These are phyloP conservation scores for Candida vartiovaarae DNA, from an alignment of 805 yeast genomes.

Conservation along the genomic window DNA sequence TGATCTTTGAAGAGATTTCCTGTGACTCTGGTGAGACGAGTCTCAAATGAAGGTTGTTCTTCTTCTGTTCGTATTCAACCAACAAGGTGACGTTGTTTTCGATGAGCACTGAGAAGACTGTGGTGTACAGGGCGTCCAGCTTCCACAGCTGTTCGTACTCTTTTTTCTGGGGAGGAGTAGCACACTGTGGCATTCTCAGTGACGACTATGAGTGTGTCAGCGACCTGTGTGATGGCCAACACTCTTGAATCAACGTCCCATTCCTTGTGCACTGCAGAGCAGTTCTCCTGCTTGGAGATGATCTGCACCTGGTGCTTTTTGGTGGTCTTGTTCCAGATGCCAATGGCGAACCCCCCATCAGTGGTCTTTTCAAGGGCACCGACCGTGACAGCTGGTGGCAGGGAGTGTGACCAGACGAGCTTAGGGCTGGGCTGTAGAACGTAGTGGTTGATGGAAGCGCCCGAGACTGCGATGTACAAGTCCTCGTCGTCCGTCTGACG, in stretches of 20 bases:
- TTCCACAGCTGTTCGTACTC: conserved; percentile 12
- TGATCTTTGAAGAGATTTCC: conserved; percentile 21
- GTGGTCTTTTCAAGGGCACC: conserved; percentile 18
- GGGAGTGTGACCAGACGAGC: conserved; percentile 44
- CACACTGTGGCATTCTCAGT: conserved; percentile 6
- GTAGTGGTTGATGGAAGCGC: conserved; percentile 27
- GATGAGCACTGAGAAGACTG: conserved; percentile 12
- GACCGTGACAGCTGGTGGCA: conserved; percentile 37
- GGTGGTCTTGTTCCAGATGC: conserved; percentile 16
- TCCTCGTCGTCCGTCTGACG: conserved; percentile 11
- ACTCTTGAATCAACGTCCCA: conserved; percentile 8
- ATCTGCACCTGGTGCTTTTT: conserved; percentile 15
- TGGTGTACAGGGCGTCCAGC: conserved; percentile 8
- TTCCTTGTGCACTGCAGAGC: conserved; percentile 18
- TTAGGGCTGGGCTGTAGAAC: conserved; percentile 46
- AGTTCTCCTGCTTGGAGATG: conserved; percentile 15
- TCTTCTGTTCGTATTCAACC: conserved; percentile 11
- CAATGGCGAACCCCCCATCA: conserved; percentile 9
- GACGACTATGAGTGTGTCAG: conserved; percentile 8
- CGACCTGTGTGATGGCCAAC: conserved; percentile 3
- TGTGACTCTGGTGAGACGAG: conserved; percentile 13
- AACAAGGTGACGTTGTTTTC: conserved; percentile 13
- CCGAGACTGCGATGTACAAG: conserved; percentile 22
- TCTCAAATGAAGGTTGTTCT: conserved; percentile 17
- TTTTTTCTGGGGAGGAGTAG: conserved; percentile 1